Conservation (phyloP, 768 basidiomycete species). For the Tylopilus balloui region DNA sequence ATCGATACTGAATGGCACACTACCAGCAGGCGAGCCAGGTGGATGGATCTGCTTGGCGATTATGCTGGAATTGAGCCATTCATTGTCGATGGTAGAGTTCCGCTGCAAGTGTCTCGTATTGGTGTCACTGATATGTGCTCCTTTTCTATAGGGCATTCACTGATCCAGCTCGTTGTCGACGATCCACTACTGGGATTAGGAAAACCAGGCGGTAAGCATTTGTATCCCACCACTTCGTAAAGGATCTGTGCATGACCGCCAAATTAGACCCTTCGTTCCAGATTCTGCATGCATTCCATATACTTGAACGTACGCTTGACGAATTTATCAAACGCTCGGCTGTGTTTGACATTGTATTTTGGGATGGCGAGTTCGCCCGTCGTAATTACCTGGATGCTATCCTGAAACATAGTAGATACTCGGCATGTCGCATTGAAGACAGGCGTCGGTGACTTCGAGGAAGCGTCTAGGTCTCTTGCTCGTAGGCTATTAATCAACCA, state of each 20-base stretch:
- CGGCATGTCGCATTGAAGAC: constrained; percentile 41
- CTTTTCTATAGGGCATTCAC: constrained; percentile 50
- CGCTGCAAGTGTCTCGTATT: background rate
- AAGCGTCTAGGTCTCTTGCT: constrained; percentile 49
- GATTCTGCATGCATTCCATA: constrained; percentile 54
- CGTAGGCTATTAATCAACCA: constrained; percentile 50
- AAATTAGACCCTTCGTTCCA: constrained; percentile 52
- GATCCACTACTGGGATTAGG: constrained; percentile 60
- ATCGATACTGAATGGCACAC: constrained; percentile 41
- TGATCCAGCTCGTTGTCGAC: constrained; percentile 54
- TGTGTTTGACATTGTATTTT: constrained; percentile 63
- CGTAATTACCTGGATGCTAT: background rate
- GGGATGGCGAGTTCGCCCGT: constrained; percentile 38
- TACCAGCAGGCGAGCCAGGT: constrained; percentile 37
- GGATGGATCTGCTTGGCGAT: constrained; percentile 71
- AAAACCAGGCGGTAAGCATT: constrained; percentile 37
- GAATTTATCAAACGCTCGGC: constrained; percentile 48
- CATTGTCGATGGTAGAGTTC: constrained; percentile 52
- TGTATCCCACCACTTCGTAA: background rate
- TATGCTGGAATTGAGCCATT: constrained; percentile 67
- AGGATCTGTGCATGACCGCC: background rate
- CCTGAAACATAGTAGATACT: constrained; percentile 33
- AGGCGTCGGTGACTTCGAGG: constrained; percentile 32
- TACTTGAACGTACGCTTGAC: constrained; percentile 48
- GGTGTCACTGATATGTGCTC: constrained; percentile 1